Base-by-base conservation (phyloP, 345 rosid species). In the Dimocarpus longan region DNA sequence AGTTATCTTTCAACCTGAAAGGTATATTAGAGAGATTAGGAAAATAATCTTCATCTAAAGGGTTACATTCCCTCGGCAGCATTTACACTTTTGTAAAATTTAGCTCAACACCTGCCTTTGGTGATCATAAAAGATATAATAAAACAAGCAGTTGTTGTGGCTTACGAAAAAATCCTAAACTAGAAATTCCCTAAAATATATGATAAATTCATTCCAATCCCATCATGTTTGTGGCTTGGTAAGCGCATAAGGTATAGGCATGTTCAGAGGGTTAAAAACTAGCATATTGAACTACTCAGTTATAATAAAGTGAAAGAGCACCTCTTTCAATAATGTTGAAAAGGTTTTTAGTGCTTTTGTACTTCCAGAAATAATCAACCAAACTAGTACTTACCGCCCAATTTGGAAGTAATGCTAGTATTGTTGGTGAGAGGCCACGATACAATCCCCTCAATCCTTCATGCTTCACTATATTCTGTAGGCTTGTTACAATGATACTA, bases 401-500 rank as follows among this genome's bases (percentile, higher is more conserved):
- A 73, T 92, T 96, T 4, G 99, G 98, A 70, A 93, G 97, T 59
- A 95, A 86, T 57, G 99, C 99, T 75, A 93, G 57, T 72, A 95
- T 86, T 24, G 99, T 95, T 67, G 98, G 99, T 60, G 99, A 93
- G 78, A 93, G 98, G 48, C 99, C 99, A 46, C 95, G 95, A 74
- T 95, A 95, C 88, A 95, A 63, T 70, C 99, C 99, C 83, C 75
- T 90, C 68, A 90, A 66, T 44, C 99, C 98, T 82, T 93, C 97
- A 54, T 84, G 89, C 82, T 80, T 90, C 8, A 90, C 66, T 82
- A 93, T 92, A 81, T 83, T 84, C 80, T 85, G 88, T 66, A 93
- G 75, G 70, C 93, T 91, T 76, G 95, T 86, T 68, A 91, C 68
- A 80, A 95, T 95, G 68, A 93, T 81, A 85, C 96, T 88, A 63